phyloP scores from a whole-genome alignment of 805 yeast genomes.

The Yarrowia hollandica region DNA sequence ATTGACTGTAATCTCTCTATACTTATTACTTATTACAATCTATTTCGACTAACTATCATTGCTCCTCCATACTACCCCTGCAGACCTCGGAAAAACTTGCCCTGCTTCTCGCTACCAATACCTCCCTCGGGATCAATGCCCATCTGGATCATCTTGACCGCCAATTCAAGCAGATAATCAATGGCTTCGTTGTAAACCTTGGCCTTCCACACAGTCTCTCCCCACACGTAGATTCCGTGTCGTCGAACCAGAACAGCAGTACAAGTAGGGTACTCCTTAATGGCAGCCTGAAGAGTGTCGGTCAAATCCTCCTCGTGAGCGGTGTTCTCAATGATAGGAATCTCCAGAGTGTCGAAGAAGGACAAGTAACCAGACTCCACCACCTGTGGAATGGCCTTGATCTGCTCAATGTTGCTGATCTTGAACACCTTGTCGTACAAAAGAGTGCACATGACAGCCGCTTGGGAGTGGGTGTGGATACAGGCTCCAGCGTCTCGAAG shows the following conservation, averaged over 20 bases:
- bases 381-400: constrained; percentile 81
- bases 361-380: constrained; percentile 67
- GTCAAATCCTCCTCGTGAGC: constrained; percentile 85
- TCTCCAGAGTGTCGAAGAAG: constrained; percentile 69
- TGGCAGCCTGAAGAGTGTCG: constrained; percentile 58
- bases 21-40: no score
- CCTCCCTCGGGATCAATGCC: constrained; percentile 51
- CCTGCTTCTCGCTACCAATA: constrained; percentile 36
- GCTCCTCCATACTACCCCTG: no score
- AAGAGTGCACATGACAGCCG: constrained; percentile 78
- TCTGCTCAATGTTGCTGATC: constrained; percentile 83
- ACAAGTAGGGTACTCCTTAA: constrained; percentile 69
- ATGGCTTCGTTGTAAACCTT: constrained; percentile 90
- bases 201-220: constrained; percentile 87
- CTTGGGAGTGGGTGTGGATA: constrained; percentile 90
- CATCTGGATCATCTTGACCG: constrained; percentile 73
- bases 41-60: no score
- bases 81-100: background rate
- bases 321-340: constrained; percentile 89
- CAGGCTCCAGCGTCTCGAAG: constrained; percentile 82
- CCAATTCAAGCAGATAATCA: constrained; percentile 82
- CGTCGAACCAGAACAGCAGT: constrained; percentile 88
- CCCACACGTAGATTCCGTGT: constrained; percentile 98
- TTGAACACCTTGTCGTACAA: constrained; percentile 69
- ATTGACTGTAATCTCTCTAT: no score